Evolutionary conservation across 2,329 filamentous ascomycete genomes (phyloP).

Genomic region (Fusarium brachygibbosum): DNA sequence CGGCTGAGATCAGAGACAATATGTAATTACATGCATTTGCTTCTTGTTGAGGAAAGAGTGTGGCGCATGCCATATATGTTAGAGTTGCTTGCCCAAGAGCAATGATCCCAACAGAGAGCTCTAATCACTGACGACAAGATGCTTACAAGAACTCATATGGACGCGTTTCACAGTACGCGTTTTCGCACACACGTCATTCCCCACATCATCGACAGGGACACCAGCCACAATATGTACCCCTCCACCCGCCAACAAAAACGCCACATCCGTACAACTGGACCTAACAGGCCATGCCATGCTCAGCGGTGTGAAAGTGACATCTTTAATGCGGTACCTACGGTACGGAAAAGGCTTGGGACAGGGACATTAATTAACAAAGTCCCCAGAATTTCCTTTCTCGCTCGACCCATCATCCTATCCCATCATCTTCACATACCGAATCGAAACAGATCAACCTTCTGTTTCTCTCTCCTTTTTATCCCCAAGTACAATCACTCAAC

Average conservation of each 20-base stretch:
- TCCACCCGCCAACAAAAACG: constrained; percentile 25
- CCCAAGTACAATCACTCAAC: background rate
- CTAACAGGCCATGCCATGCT: constrained; percentile 1
- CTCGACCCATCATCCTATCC: constrained; percentile 43
- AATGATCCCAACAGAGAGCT: background rate
- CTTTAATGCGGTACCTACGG: constrained; percentile 18
- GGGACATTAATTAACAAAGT: constrained; percentile 36
- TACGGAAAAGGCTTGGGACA: constrained; percentile 10
- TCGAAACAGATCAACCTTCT: constrained; percentile 12
- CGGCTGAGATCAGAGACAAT: background rate
- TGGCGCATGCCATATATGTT: constrained; percentile 6
- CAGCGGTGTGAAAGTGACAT: constrained; percentile 46
- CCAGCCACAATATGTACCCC: constrained; percentile 41
- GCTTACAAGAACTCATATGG: background rate
- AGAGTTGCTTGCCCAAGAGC: background rate
- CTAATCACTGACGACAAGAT: background rate
- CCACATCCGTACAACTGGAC: constrained; percentile 24
- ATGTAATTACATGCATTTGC: background rate
- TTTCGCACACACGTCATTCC: constrained; percentile 40
- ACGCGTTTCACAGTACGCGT: constrained; percentile 40
- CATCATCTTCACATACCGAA: constrained; percentile 22
- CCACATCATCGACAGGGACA: constrained; percentile 25
- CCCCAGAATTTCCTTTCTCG: constrained; percentile 43
- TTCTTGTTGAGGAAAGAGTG: background rate
- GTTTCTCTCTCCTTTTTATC: constrained; percentile 3